phyloP scores from a whole-genome alignment of 306 rosid species.

The Vigna hirtella region DNA sequence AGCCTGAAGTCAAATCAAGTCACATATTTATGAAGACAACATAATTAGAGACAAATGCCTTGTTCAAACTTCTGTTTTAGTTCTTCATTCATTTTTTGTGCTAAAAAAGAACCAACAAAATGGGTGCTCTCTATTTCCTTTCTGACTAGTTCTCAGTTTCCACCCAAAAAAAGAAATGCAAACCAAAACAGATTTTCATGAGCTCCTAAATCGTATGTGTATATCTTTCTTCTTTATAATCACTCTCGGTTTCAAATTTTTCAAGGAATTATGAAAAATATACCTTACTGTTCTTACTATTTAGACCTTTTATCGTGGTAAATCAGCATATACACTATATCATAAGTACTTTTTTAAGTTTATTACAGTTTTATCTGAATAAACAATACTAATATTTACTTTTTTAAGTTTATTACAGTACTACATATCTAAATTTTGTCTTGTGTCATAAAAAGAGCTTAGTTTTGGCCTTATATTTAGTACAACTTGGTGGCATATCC shows the following conservation, averaged over 20 bases:
- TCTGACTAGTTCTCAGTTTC: conserved; percentile 64
- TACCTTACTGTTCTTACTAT: background rate
- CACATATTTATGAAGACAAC: conserved; percentile 35
- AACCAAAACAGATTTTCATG: conserved; percentile 76
- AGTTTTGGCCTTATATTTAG: conserved; percentile 93
- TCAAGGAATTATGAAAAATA: background rate
- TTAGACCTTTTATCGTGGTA: background rate
- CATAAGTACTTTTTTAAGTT: too few relatives aligned
- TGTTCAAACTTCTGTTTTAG: background rate
- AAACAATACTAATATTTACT: background rate
- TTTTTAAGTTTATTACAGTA: too few relatives aligned
- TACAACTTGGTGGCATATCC: conserved; percentile 93
- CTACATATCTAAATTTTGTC: background rate
- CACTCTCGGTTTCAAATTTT: background rate
- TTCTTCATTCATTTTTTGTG: background rate
- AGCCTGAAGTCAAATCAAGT: conserved; percentile 35
- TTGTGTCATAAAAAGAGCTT: conserved; percentile 43
- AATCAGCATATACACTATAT: background rate
- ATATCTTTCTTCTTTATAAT: background rate
- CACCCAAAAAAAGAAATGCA: conserved; percentile 67
- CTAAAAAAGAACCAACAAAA: conserved; percentile 30
- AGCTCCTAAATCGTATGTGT: background rate
- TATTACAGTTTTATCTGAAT: background rate
- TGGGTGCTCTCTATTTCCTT: conserved; percentile 82
- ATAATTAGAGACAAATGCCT: conserved; percentile 39